Evolutionary conservation across 129 eudicot genomes (phyloP).

Genomic region (Oenanthe sinensis): DNA sequence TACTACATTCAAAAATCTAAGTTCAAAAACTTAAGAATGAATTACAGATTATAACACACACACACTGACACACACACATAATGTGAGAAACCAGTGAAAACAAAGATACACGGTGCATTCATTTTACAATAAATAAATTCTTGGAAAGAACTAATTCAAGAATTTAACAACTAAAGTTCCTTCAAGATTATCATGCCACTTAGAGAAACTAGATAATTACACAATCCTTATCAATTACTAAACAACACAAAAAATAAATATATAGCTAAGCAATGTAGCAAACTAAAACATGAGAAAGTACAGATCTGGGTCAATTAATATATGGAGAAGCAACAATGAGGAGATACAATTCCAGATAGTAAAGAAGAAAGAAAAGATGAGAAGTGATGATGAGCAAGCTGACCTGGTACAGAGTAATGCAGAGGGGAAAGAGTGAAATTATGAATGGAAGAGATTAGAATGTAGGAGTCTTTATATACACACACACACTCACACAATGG

Average conservation of each 20-base stretch:
- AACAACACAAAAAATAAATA: background rate
- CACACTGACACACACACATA: too few species aligned
- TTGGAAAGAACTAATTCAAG: background rate
- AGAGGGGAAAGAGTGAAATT: background rate
- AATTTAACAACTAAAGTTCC: background rate
- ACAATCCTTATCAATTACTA: background rate
- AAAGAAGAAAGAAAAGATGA: background rate
- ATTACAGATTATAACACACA: too few species aligned
- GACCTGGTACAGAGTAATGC: background rate
- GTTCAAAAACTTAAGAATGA: too few species aligned
- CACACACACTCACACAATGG: conserved; percentile 34
- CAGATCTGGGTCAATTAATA: conserved; percentile 18
- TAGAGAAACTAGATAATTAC: background rate
- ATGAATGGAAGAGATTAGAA: background rate
- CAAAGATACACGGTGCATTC: too few species aligned
- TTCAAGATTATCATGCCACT: background rate
- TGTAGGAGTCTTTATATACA: background rate
- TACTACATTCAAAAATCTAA: background rate
- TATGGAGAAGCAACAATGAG: background rate
- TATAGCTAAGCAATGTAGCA: conserved; percentile 14
- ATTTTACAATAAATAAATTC: too few species aligned
- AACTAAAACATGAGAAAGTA: conserved; percentile 16
- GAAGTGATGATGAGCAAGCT: background rate
- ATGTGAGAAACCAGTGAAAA: too few species aligned
- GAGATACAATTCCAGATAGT: background rate